These are phyloP conservation scores for Lachnellula hyalina DNA, from an alignment of 2,329 filamentous ascomycete species.

Conservation along the genomic window DNA sequence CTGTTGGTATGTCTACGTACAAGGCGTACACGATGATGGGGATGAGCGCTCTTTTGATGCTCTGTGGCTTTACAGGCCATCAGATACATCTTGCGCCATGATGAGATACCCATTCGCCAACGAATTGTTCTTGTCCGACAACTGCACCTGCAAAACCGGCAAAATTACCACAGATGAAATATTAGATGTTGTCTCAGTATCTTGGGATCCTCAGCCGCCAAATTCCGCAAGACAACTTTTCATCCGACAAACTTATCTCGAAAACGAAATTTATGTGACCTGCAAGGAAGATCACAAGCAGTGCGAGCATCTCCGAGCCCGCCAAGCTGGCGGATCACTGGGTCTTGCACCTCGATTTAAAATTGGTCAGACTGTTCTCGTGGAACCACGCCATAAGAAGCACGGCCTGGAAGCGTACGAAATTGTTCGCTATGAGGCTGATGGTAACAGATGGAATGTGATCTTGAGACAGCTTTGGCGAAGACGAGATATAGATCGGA, in stretches of 20 bases:
- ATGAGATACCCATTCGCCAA: slow-evolving; percentile 65
- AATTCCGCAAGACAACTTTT: slow-evolving; percentile 48
- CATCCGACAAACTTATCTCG: slow-evolving; percentile 64
- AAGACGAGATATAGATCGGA: slow-evolving; percentile 37
- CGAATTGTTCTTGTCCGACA: slow-evolving; percentile 71
- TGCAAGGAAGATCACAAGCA: slow-evolving; percentile 48
- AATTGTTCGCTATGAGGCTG: slow-evolving; percentile 39
- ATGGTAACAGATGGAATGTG: slow-evolving; percentile 28
- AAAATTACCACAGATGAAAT: slow-evolving; percentile 52
- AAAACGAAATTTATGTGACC: slow-evolving; percentile 56
- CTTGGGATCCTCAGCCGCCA: slow-evolving; percentile 48
- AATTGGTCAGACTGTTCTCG: slow-evolving; percentile 53
- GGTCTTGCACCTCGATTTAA: not conserved
- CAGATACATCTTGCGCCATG: slow-evolving; percentile 63
- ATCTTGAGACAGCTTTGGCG: slow-evolving; percentile 49
- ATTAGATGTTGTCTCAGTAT: slow-evolving; percentile 50
- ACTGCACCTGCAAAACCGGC: slow-evolving; percentile 58
- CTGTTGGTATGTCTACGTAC: slow-evolving; percentile 69
- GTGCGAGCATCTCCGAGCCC: slow-evolving; percentile 40
- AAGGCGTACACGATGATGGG: slow-evolving; percentile 41
- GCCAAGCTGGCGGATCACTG: not conserved
- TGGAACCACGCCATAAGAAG: slow-evolving; percentile 37
- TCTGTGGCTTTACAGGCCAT: slow-evolving; percentile 68
- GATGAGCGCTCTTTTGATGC: slow-evolving; percentile 50
- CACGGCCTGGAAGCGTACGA: slow-evolving; percentile 54